Evolutionary conservation across 2,329 filamentous ascomycete genomes (phyloP).

Genomic region (Davidsoniella neocaledoniae): DNA sequence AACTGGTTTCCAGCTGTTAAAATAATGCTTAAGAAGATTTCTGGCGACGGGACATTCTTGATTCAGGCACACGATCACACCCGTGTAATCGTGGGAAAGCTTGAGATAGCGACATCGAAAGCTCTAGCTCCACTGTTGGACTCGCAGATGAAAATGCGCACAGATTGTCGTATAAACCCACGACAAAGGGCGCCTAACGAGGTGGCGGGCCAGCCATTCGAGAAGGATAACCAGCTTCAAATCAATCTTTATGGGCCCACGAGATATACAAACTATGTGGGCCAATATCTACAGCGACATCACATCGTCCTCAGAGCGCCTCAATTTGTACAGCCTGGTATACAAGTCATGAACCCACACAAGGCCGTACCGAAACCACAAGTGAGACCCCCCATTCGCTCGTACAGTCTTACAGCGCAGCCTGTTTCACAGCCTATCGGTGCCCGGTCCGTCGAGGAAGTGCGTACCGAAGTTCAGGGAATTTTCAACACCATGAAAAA

Average conservation of each 20-base stretch:
- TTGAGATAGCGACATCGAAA: constrained; percentile 50
- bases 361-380: constrained; percentile 20
- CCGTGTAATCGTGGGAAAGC: constrained; percentile 53
- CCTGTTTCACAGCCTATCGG: constrained; percentile 13
- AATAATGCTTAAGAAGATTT: constrained; percentile 46
- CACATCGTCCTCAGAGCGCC: constrained; percentile 52
- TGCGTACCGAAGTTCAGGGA: constrained; percentile 64
- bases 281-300: constrained; percentile 24
- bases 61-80: constrained; percentile 63
- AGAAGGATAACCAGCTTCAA: constrained; percentile 44
- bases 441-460: constrained; percentile 63
- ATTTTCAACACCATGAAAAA: constrained; percentile 76
- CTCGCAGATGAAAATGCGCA: constrained; percentile 45
- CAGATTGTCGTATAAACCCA: constrained; percentile 52
- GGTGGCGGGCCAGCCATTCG: constrained; percentile 42
- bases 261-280: constrained; percentile 47
- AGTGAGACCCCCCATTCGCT: constrained; percentile 21
- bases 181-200: constrained; percentile 50
- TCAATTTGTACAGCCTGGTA: constrained; percentile 47
- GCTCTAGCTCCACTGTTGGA: constrained; percentile 62
- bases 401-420: constrained; percentile 16
- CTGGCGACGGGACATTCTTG: constrained; percentile 35
- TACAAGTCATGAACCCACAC: constrained; percentile 66
- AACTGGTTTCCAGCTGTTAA: constrained; percentile 58
- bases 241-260: constrained; percentile 67